phyloP scores from a whole-genome alignment of 805 yeast genomes.

The Starmerella cellae region DNA sequence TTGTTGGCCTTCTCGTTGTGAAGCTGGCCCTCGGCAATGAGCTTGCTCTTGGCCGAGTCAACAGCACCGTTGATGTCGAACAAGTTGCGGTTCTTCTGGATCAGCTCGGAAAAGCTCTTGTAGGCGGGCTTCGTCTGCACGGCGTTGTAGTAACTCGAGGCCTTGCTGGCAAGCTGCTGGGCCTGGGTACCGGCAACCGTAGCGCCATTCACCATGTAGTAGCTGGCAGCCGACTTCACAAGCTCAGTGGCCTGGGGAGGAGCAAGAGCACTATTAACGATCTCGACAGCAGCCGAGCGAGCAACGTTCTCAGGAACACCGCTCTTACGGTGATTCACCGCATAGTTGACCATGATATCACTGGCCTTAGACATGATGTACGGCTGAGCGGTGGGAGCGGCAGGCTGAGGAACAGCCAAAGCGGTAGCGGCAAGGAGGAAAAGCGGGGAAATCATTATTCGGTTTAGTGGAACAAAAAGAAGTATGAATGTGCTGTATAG shows the following conservation, averaged over 20 bases:
- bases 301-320: constrained; percentile 16
- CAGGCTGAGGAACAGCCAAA: constrained; percentile 2
- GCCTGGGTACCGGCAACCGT: constrained; percentile 14
- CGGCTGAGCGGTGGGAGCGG: constrained; percentile 11
- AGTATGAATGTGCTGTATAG: no score
- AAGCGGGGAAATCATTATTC: constrained; percentile 9
- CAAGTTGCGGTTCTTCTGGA: constrained; percentile 9
- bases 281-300: constrained; percentile 14
- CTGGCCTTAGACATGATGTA: constrained; percentile 17
- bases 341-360: constrained; percentile 14
- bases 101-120: constrained; percentile 11
- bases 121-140: constrained; percentile 17
- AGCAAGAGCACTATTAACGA: constrained; percentile 13
- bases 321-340: constrained; percentile 13
- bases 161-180: constrained; percentile 13
- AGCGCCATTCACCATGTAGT: constrained; percentile 13
- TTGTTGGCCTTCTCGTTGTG: constrained; percentile 6
- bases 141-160: constrained; percentile 17
- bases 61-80: constrained; percentile 16
- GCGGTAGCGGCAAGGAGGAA: constrained; percentile 8
- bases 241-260: constrained; percentile 18
- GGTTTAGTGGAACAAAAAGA: no score
- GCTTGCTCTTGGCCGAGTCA: constrained; percentile 9
- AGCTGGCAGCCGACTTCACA: constrained; percentile 15
- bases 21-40: constrained; percentile 1